Conservation (phyloP, 2,329 filamentous ascomycete genomes). For the Microascus cirrosus region DNA sequence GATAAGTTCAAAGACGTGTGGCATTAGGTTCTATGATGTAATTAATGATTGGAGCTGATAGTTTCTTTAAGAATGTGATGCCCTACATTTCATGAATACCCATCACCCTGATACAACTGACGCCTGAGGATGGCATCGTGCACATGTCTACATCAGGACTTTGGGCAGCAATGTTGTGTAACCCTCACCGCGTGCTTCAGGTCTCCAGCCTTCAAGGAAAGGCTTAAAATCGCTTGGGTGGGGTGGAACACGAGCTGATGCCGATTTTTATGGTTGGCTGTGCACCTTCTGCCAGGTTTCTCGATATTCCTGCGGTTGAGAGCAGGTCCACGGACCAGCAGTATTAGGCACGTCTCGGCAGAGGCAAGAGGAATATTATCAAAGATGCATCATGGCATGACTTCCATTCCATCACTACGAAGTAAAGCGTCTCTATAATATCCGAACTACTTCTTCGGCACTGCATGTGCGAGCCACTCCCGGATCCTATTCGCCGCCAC, state of each 20-base stretch:
- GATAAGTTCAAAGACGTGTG: background rate
- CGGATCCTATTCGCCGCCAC: slow-evolving; percentile 12
- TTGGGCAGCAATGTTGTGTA: background rate
- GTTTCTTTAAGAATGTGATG: background rate
- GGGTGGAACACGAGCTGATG: too few relatives aligned
- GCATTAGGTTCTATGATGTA: background rate
- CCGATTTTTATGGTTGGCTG: too few relatives aligned
- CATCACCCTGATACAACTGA: background rate
- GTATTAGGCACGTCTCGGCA: too few relatives aligned
- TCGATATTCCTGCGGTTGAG: too few relatives aligned
- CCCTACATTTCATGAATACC: background rate
- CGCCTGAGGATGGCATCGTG: background rate
- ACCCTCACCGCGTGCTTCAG: background rate
- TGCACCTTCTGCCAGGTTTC: too few relatives aligned
- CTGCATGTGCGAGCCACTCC: slow-evolving; percentile 14
- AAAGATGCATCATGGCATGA: too few relatives aligned
- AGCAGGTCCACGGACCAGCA: too few relatives aligned
- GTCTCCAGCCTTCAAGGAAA: too few relatives aligned
- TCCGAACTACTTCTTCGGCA: background rate
- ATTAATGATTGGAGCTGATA: background rate
- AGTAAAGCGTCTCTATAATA: too few relatives aligned
- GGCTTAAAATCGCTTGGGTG: too few relatives aligned
- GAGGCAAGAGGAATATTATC: too few relatives aligned
- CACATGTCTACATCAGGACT: background rate
- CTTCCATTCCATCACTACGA: too few relatives aligned